Evolutionary conservation across 192 early-diverging fungal genomes (phyloP).

Genomic region (Gorgonomyces haynaldii): DNA sequence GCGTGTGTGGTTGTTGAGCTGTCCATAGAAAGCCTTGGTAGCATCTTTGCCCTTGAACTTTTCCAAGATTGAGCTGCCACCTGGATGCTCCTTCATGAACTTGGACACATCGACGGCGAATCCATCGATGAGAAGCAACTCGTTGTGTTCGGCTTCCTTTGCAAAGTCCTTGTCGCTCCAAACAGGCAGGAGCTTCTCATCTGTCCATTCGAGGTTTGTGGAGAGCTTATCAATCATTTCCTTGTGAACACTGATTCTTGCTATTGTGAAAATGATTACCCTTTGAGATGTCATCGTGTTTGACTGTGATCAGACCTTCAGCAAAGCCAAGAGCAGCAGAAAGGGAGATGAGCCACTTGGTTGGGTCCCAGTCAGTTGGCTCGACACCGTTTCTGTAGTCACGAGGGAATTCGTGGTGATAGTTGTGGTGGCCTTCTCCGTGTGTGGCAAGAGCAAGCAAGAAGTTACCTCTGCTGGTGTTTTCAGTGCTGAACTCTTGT

Average conservation of each 20-base stretch:
- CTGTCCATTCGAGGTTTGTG: constrained; percentile 14
- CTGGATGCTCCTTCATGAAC: constrained; percentile 24
- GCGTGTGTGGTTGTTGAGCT: constrained; percentile 24
- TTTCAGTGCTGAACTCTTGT: constrained; percentile 29
- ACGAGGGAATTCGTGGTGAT: constrained; percentile 43
- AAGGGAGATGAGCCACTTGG: constrained; percentile 41
- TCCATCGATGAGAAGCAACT: constrained; percentile 22
- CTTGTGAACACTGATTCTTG: constrained; percentile 8
- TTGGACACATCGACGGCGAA: constrained; percentile 22
- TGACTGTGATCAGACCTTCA: constrained; percentile 33
- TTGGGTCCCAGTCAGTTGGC: constrained; percentile 39
- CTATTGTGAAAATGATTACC: constrained; percentile 14
- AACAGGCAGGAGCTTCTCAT: constrained; percentile 13
- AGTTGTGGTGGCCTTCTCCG: constrained; percentile 52
- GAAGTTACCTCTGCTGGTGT: constrained; percentile 29
- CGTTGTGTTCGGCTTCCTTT: constrained; percentile 22
- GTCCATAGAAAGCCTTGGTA: constrained; percentile 20
- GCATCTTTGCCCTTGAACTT: constrained; percentile 20
- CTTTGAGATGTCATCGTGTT: constrained; percentile 36
- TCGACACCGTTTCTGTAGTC: constrained; percentile 47
- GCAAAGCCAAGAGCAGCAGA: constrained; percentile 28
- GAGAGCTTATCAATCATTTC: constrained; percentile 2
- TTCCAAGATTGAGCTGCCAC: constrained; percentile 17
- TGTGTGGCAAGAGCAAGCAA: constrained; percentile 35
- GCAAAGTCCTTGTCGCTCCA: constrained; percentile 46